Percentiles rank a stretch among this genome's conserved stretches.
Conservation (phyloP, 495 filamentous ascomycete species). For the Podospora pseudoanserina region DNA sequence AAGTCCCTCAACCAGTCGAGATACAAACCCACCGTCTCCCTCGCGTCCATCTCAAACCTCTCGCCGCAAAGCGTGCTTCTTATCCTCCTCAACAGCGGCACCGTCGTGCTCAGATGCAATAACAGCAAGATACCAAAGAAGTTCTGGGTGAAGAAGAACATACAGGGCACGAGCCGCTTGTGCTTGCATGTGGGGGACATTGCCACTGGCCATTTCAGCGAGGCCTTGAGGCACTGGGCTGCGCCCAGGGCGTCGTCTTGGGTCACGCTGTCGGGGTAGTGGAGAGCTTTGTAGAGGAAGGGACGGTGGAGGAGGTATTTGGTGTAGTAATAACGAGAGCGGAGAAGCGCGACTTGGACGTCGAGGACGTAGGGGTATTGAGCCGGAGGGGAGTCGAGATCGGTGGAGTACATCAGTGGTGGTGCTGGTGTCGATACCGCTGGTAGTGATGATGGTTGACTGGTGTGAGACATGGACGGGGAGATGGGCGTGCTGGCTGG, state of each 20-base stretch:
- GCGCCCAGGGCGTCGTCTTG: constrained; percentile 49
- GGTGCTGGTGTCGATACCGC: constrained; percentile 7
- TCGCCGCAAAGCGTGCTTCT: constrained; percentile 40
- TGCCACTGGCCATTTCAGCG: constrained; percentile 54
- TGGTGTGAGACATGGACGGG: constrained; percentile 6
- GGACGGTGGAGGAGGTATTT: constrained; percentile 57
- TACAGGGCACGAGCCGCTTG: constrained; percentile 54
- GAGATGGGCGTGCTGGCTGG: constrained; percentile 21
- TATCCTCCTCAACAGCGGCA: constrained; percentile 46
- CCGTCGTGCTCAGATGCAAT: constrained; percentile 48
- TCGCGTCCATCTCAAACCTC: constrained; percentile 45
- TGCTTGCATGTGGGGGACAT: constrained; percentile 54
- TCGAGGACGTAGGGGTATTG: constrained; percentile 50
- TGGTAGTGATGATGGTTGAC: background rate
- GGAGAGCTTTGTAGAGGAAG: constrained; percentile 59
- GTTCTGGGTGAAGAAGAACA: constrained; percentile 59
- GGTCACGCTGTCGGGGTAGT: constrained; percentile 52
- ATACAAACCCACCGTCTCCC: constrained; percentile 46
- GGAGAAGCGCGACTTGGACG: constrained; percentile 52
- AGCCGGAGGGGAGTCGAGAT: constrained; percentile 43
- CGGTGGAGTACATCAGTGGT: constrained; percentile 47
- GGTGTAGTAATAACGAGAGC: constrained; percentile 57
- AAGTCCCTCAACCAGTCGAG: constrained; percentile 55
- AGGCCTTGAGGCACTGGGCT: constrained; percentile 50
- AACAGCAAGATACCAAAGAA: constrained; percentile 55